These are phyloP conservation scores for Hypoxylon sp. DNA, from an alignment of 2,329 filamentous ascomycete genomes.

Conservation along the genomic window DNA sequence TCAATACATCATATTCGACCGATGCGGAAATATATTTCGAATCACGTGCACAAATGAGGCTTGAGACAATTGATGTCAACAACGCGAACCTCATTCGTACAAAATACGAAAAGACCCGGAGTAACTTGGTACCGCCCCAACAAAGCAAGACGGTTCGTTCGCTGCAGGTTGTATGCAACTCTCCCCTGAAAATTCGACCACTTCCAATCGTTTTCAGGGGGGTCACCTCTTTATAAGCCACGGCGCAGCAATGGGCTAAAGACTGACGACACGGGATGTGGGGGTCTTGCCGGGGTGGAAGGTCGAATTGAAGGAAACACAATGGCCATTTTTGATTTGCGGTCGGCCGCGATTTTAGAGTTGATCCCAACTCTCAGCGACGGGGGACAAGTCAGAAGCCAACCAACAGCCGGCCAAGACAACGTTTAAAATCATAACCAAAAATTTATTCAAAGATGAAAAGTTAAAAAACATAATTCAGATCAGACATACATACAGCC, in stretches of 20 bases:
- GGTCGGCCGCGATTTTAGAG: slow-evolving; percentile 29
- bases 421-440: not conserved
- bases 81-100: slow-evolving; percentile 10
- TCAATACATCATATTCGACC: too few relatives aligned
- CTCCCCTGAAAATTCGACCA: slow-evolving; percentile 32
- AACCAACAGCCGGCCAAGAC: slow-evolving; percentile 9
- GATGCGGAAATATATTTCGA: slow-evolving; percentile 10
- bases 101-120: slow-evolving; percentile 20
- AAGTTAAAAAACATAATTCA: not conserved
- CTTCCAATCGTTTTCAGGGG: slow-evolving; percentile 30
- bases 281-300: slow-evolving; percentile 8
- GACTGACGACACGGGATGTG: slow-evolving; percentile 41
- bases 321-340: slow-evolving; percentile 28
- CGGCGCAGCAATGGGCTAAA: slow-evolving; percentile 17
- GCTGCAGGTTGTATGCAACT: slow-evolving; percentile 28
- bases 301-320: slow-evolving; percentile 25
- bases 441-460: not conserved
- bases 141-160: slow-evolving; percentile 11
- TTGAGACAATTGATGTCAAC: slow-evolving; percentile 11
- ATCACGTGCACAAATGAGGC: slow-evolving; percentile 19
- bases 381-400: slow-evolving; percentile 10
- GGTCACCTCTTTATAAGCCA: slow-evolving; percentile 16
- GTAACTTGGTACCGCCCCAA: slow-evolving; percentile 5
- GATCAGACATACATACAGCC: slow-evolving; percentile 2
- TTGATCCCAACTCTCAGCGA: slow-evolving; percentile 31